Evolutionary conservation across 1,284 basidiomycete genomes (phyloP), one percentile per base, ranked within the genome.

Genomic region (Boletus smithii): DNA sequence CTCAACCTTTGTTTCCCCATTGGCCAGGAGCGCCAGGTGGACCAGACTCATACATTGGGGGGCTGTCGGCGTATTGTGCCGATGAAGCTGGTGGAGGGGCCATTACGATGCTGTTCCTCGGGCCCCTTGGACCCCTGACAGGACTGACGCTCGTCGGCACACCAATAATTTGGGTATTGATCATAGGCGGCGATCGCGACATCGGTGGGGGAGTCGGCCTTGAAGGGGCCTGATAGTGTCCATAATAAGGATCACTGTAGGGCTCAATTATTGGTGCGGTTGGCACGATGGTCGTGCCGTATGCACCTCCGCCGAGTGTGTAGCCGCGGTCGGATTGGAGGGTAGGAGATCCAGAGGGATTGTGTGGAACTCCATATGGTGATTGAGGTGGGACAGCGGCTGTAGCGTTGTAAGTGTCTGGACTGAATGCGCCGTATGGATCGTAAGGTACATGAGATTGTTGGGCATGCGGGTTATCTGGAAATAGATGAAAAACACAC

Each of bases 21-120:
- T 70, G 69, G 33, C 76, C 76, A 40, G 73, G 67, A 18, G 72
- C 60, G 49, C 69, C 69, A n/a, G 76, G 63, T n/a, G 67, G 61
- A 29, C 75, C 75, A 13, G 72, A 69, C 24, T 85, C 84, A 60
- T 87, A 87, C 47, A 69, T 71, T 17, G 84, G 84, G 13, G 85
- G 85, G 31, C 67, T 74, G 34, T 85, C 83, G 16, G 76, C 66
- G 49, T 77, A 72, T 50, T 58, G 53, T 51, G 57, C 30, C 30
- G 57, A 51, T 32, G 71, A 66, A 33, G 38, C 16, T 17, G 53
- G 54, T n/a, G n/a, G 53, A 42, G 62, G 62, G 6, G 55, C 43
- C 54, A 65, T 66, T 13, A 59, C 42, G 5, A 50, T 48, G 24
- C 32, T 60, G 16, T 33, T 48, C 37, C 62, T 67, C 6, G 67